These are phyloP conservation scores for Zasmidium cellare DNA, from an alignment of 2,329 filamentous ascomycete genomes.

Conservation along the genomic window DNA sequence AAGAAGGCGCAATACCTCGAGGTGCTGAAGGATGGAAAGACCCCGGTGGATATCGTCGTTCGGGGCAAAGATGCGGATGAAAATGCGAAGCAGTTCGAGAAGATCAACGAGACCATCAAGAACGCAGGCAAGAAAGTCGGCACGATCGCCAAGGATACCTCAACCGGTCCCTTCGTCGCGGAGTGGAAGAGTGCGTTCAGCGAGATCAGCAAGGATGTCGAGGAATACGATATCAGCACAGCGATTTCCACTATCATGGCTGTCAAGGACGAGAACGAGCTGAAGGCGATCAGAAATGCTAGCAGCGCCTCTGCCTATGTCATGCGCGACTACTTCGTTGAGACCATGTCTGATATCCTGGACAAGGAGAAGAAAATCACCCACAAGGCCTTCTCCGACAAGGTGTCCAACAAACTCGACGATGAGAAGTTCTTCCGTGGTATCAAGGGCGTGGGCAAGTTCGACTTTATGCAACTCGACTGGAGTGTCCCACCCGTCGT, in stretches of 20 bases:
- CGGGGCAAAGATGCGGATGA: conserved; percentile 87
- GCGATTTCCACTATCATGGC: conserved; percentile 86
- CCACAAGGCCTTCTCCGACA: conserved; percentile 80
- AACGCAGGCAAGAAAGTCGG: conserved; percentile 88
- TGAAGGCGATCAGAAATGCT: conserved; percentile 90
- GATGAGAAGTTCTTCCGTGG: conserved; percentile 90
- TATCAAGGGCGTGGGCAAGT: conserved; percentile 80
- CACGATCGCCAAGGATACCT: conserved; percentile 78
- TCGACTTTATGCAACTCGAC: conserved; percentile 85
- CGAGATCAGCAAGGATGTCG: conserved; percentile 78
- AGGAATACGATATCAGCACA: conserved; percentile 81
- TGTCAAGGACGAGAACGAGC: conserved; percentile 91
- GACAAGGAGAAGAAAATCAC: conserved; percentile 97
- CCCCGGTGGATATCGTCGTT: conserved; percentile 87
- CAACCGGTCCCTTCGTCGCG: conserved; percentile 85
- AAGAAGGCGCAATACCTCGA: conserved; percentile 98
- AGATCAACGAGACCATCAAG: conserved; percentile 84
- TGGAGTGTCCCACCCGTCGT: conserved; percentile 93
- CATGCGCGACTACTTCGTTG: conserved; percentile 95
- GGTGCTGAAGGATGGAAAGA: conserved; percentile 82
- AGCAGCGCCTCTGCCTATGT: conserved; percentile 91
- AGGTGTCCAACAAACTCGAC: conserved; percentile 88
- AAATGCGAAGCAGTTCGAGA: conserved; percentile 86
- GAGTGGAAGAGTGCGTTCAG: conserved; percentile 89
- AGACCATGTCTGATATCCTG: conserved; percentile 95